A percentile compares a stretch with the other conserved stretches of the same genome.
Conservation (phyloP, 2,329 filamentous ascomycete species). For the Thelonectria olida region DNA sequence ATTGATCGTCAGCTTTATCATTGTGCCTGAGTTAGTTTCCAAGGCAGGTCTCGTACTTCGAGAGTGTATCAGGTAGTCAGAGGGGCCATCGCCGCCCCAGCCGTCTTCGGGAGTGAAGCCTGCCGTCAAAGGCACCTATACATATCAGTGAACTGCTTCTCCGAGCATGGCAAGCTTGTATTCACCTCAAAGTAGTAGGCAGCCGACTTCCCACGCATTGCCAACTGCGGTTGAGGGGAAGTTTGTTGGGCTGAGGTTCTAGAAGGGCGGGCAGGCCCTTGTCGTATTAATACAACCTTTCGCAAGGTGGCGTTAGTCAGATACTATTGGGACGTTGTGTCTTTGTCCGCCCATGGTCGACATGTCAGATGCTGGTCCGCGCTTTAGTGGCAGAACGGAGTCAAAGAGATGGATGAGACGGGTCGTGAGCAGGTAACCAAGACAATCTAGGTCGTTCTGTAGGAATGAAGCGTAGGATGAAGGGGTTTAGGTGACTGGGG, state of each 20-base stretch:
- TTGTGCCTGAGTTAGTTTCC: neutral
- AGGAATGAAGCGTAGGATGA: neutral
- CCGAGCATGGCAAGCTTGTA: neutral
- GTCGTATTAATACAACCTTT: slow-evolving; percentile 2
- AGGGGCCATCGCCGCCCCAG: slow-evolving; percentile 25
- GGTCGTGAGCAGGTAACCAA: neutral
- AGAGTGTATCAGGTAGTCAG: slow-evolving; percentile 26
- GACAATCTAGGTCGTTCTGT: neutral
- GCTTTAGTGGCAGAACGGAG: neutral
- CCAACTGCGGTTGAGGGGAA: neutral
- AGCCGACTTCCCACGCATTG: slow-evolving; percentile 6
- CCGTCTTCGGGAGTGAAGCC: slow-evolving; percentile 17
- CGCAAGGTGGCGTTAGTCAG: neutral
- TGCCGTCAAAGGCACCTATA: slow-evolving; percentile 29
- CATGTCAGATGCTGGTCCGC: slow-evolving; percentile 10
- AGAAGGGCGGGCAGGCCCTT: neutral
- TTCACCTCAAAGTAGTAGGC: slow-evolving; percentile 3
- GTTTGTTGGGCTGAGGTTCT: neutral
- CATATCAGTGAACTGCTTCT: slow-evolving; percentile 10
- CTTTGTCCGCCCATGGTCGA: slow-evolving; percentile 17
- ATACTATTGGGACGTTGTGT: neutral
- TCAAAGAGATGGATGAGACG: neutral
- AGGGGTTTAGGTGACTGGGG: neutral
- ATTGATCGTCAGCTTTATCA: slow-evolving; percentile 24
- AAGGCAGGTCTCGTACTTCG: slow-evolving; percentile 29